Percentiles rank a stretch among this genome's conserved stretches.
Conservation (phyloP, 2,329 filamentous ascomycete genomes). For the Periglandula ipomoeae region DNA sequence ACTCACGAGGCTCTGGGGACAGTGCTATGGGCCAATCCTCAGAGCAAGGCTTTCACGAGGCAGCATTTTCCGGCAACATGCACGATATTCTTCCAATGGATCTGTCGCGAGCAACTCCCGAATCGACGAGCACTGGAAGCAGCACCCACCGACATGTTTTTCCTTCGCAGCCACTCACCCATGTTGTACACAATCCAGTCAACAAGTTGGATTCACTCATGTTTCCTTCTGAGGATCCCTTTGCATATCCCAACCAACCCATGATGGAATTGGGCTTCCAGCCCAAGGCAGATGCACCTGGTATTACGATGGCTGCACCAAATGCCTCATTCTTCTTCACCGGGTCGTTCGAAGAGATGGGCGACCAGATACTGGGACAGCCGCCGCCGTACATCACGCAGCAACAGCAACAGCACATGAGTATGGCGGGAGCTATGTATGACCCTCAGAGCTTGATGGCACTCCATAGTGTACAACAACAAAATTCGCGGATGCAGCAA, state of each 20-base stretch:
- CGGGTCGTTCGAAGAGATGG: conserved; percentile 53
- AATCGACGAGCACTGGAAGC: conserved; percentile 32
- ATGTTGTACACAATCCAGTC: conserved; percentile 35
- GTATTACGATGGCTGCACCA: conserved; percentile 23
- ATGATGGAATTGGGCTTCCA: conserved; percentile 50
- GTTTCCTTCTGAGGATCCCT: conserved; percentile 70
- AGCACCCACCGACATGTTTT: conserved; percentile 28
- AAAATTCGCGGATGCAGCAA: conserved; percentile 6
- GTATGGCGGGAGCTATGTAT: conserved; percentile 35
- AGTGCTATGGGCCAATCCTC: conserved; percentile 19
- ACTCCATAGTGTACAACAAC: conserved; percentile 22
- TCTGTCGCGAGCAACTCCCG: conserved; percentile 32
- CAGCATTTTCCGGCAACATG: conserved; percentile 29
- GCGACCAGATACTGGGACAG: conserved; percentile 63
- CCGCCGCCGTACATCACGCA: conserved; percentile 64
- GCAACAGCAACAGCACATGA: conserved; percentile 30
- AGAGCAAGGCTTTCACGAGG: conserved; percentile 24
- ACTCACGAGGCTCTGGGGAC: conserved; percentile 25
- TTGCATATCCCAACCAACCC: conserved; percentile 70
- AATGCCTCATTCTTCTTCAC: conserved; percentile 42
- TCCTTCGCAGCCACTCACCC: conserved; percentile 21
- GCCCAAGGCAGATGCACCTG: conserved; percentile 23
- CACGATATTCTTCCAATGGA: conserved; percentile 38
- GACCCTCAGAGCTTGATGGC: conserved; percentile 32
- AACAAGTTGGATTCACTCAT: conserved; percentile 69